These are phyloP conservation scores for Rostrohypoxylon terebratum DNA, from an alignment of 495 filamentous ascomycete genomes.

Conservation along the genomic window DNA sequence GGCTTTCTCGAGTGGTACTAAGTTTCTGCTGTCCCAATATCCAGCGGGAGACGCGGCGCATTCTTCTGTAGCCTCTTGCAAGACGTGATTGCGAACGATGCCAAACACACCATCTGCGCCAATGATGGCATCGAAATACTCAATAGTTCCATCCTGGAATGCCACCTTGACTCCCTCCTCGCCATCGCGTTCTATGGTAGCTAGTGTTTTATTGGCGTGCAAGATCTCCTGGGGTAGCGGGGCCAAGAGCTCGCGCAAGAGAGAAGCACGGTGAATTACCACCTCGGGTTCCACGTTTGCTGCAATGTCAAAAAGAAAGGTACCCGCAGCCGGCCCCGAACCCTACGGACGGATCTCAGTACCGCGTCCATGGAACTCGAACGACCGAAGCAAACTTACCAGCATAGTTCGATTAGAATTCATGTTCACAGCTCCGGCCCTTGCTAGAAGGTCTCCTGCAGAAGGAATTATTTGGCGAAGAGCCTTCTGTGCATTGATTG, in stretches of 20 bases:
- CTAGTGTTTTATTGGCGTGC: slow-evolving; percentile 21
- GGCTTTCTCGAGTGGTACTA: slow-evolving; percentile 36
- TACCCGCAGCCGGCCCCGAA: slow-evolving; percentile 24
- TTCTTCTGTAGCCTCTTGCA: slow-evolving; percentile 13
- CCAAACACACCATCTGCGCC: slow-evolving; percentile 50
- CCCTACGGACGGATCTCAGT: slow-evolving; percentile 2
- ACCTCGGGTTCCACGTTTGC: not conserved
- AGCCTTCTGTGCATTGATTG: slow-evolving; percentile 20
- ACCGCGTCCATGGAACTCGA: not conserved
- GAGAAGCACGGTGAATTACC: slow-evolving; percentile 25
- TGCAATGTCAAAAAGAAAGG: slow-evolving; percentile 4
- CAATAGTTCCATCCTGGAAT: slow-evolving; percentile 36
- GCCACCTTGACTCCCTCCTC: not conserved
- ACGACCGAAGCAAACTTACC: slow-evolving; percentile 11
- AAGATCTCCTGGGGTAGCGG: slow-evolving; percentile 11
- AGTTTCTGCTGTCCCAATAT: slow-evolving; percentile 36
- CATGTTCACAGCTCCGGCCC: slow-evolving; percentile 19
- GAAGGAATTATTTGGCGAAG: slow-evolving; percentile 4
- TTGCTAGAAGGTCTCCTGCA: slow-evolving; percentile 1
- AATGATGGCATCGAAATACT: slow-evolving; percentile 43
- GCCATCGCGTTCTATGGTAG: not conserved
- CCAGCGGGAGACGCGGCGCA: slow-evolving; percentile 27
- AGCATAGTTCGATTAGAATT: slow-evolving; percentile 16
- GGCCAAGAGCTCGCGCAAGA: slow-evolving; percentile 24
- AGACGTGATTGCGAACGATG: slow-evolving; percentile 32